Percentiles rank a stretch among this genome's conserved stretches.
phyloP scores from a whole-genome alignment of 179 eudicot species.

The Beta macrorhiza region DNA sequence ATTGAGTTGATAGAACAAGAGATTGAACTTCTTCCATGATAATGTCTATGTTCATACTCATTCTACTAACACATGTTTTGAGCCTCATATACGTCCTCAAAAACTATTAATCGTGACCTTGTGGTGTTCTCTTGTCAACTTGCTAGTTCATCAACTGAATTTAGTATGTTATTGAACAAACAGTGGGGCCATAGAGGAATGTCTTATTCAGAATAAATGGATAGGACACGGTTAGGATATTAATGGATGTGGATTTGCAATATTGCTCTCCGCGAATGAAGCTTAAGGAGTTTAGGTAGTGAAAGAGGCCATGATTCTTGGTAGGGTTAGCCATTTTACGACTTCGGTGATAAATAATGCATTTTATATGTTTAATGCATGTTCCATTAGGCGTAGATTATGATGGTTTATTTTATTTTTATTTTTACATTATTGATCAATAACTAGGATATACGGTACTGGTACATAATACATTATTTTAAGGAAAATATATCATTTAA shows the following conservation, averaged over 20 bases:
- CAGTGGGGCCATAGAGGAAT: conserved; percentile 7
- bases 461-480: too few species aligned
- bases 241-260: conserved; percentile 8
- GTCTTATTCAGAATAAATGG: neutral
- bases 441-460: too few species aligned
- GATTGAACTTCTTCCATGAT: neutral
- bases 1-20: neutral
- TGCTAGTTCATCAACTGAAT: too few species aligned
- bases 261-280: conserved; percentile 17
- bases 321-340: neutral
- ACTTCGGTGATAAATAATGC: neutral
- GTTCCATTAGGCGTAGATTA: neutral
- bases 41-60: conserved; percentile 9
- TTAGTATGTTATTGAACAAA: neutral
- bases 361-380: conserved; percentile 1
- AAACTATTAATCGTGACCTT: neutral
- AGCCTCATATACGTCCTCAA: neutral
- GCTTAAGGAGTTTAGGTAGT: neutral
- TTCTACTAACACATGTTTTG: neutral
- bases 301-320: conserved; percentile 3
- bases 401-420: too few species aligned
- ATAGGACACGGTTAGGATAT: neutral
- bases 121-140: neutral
- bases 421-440: too few species aligned
- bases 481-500: too few species aligned